Base-by-base conservation (phyloP, 2,329 filamentous ascomycete genomes). In the Colletotrichum gloeosporioides region DNA sequence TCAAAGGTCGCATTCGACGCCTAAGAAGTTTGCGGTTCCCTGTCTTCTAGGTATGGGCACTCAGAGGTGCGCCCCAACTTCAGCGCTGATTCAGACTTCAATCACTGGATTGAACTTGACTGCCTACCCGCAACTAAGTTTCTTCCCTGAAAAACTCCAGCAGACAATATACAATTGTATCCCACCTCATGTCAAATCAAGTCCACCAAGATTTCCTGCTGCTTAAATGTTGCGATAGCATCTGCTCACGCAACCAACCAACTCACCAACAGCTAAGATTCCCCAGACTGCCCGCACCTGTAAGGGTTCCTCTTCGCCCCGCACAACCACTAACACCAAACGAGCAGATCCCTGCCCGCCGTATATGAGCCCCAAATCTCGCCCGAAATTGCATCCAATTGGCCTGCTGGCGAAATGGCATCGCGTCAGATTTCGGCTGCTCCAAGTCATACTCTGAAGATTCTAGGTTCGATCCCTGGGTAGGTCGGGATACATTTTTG, bases 341-440 rank as follows among this genome's bases (percentile, higher is more conserved):
- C 27, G 2, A 34, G 29, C 18, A 18, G 27, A 16, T 16, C 44
- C 27, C 39, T 16, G 6, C 7, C 32, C 13, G n/a, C 36, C 27
- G 36, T 70, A 63, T 39, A 18, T 63, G 10, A n/a, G 1, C 2
- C 6, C 39, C 39, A 25, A 63, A 63, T 15, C n/a, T 9, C 2
- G 1, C n/a, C 13, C 0, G 12, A 22, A 8, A 7, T 0, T 1
- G 1, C 39, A 70, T 63, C 53, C 32, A 57, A 36, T 22, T 27
- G 68, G 68, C 68, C 68, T 70, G 68, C 68, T 70, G 68, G 68
- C 68, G 68, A 70, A 70, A 70, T 70, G 68, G 68, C 68, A 70
- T 70, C 68, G 68, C 68, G 68, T 70, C 68, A 70, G 57, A 70
- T 70, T 70, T 70, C 68, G 68, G 68, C 57, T 70, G 18, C 13